Base-by-base conservation (phyloP, 2,329 filamentous ascomycete species). In the Diaporthe sp. region DNA sequence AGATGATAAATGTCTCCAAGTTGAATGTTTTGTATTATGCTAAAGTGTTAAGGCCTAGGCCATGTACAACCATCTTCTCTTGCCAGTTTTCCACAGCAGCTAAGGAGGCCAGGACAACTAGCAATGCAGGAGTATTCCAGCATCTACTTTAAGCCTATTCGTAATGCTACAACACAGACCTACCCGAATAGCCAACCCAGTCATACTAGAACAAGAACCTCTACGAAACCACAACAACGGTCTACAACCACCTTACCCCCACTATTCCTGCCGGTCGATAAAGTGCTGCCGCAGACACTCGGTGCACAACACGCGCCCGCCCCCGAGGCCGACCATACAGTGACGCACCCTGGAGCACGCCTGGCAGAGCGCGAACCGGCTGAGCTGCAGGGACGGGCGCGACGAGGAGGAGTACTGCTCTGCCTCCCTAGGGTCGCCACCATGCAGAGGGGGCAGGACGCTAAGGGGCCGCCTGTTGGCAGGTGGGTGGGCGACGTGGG, bases 231-330 rank as follows among this genome's bases (percentile, higher is more conserved):
- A 5, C 6, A 62, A 3, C 8, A 8, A 42, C n/a, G 9, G n/a
- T 2, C n/a, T 6, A 25, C 7, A 8, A 17, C 9, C 10, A 2
- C 8, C 9, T 12, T 10, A 31, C 7, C 9, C 10, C 6, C 5
- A 4, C 46, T 68, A 42, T 4, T 22, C 34, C 65, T 34, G 34
- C 19, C n/a, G 7, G 34, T 69, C 49, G 37, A 31, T 25, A 13
- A 69, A 69, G 65, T 55, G 22, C 34, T 22, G 49, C 46, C 65
- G 8, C 7, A 69, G 49, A n/a, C 65, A 69, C 46, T 55, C 65
- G 25, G 34, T 28, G 13, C 65, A 69, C 22, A 55, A 9, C 3
- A 53, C 8, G 9, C 65, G 65, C 31, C 65, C 65, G 15, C 34
- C 49, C 13, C 31, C 65, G 65, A 69, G 49, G 22, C 65, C 34